phyloP scores from a whole-genome alignment of 192 early-diverging fungal genomes.

The Polychytrium aggregatum region DNA sequence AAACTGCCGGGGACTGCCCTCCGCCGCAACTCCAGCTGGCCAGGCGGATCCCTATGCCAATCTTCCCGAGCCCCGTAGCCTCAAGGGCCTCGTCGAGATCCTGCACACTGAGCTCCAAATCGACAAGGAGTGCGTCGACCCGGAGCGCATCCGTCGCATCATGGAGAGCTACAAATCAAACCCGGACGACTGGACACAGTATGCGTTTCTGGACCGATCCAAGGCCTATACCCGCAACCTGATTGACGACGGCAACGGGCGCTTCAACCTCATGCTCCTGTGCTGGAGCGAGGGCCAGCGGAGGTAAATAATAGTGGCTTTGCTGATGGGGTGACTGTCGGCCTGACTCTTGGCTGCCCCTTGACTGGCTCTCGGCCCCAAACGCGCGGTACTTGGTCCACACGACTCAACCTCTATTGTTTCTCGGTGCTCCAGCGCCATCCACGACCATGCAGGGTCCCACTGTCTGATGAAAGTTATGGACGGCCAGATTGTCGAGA shows the following conservation, averaged over 20 bases:
- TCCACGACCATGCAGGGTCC: constrained; percentile 81
- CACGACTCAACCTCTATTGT: too few species aligned
- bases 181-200: constrained; percentile 56
- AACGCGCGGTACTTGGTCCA: too few species aligned
- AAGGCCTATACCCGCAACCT: constrained; percentile 81
- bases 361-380: too few species aligned
- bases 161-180: constrained; percentile 58
- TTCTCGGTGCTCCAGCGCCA: constrained; percentile 52
- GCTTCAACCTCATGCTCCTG: constrained; percentile 85
- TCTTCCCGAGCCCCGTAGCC: not conserved
- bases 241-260: constrained; percentile 82
- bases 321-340: too few species aligned
- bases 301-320: too few species aligned
- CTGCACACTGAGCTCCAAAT: constrained; percentile 43
- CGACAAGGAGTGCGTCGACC: constrained; percentile 33
- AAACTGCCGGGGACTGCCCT: too few species aligned
- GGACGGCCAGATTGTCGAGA: constrained; percentile 67
- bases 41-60: too few species aligned
- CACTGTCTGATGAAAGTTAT: constrained; percentile 92
- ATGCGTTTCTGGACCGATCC: constrained; percentile 56
- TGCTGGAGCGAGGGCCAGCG: constrained; percentile 69
- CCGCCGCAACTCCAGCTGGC: too few species aligned
- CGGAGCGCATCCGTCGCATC: constrained; percentile 34
- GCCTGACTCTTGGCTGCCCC: too few species aligned
- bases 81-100: constrained; percentile 20